Conservation (phyloP, 208 protist species). For the Porcisia deanei region DNA sequence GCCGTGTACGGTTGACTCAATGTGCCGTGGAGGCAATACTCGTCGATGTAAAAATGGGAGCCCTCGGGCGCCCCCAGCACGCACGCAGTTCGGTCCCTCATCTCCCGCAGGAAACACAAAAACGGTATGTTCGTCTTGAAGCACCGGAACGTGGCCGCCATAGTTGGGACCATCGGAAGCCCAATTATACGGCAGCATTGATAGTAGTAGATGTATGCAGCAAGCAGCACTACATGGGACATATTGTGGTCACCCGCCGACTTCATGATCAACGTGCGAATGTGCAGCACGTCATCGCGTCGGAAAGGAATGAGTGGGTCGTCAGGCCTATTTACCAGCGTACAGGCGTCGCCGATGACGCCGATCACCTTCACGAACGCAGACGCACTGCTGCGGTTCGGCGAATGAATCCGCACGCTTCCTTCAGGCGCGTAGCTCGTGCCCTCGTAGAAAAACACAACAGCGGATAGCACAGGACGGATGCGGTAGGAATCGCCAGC, state of each 20-base stretch:
- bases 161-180: slow-evolving; percentile 30
- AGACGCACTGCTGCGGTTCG: slow-evolving; percentile 6
- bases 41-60: slow-evolving; percentile 44
- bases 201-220: slow-evolving; percentile 50
- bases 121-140: slow-evolving; percentile 79
- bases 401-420: slow-evolving; percentile 37
- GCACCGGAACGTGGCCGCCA: slow-evolving; percentile 31
- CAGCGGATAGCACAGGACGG: slow-evolving; percentile 55
- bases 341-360: slow-evolving; percentile 32
- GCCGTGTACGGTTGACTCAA: slow-evolving; percentile 26
- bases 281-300: slow-evolving; percentile 19
- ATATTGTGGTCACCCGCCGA: slow-evolving; percentile 79
- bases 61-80: slow-evolving; percentile 25
- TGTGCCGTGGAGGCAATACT: slow-evolving; percentile 36
- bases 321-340: slow-evolving; percentile 2
- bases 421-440: slow-evolving; percentile 42
- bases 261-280: slow-evolving; percentile 69
- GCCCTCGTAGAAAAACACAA: slow-evolving; percentile 68
- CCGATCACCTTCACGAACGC: slow-evolving; percentile 63
- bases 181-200: slow-evolving; percentile 46
- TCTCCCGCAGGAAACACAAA: slow-evolving; percentile 74
- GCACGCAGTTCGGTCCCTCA: slow-evolving; percentile 41
- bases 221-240: slow-evolving; percentile 54
- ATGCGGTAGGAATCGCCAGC: slow-evolving; percentile 25
- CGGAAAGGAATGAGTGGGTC: slow-evolving; percentile 6